A percentile compares a stretch with the other conserved stretches of the same genome.
Conservation (phyloP, 805 yeast genomes). For the Candida bentonensis region DNA sequence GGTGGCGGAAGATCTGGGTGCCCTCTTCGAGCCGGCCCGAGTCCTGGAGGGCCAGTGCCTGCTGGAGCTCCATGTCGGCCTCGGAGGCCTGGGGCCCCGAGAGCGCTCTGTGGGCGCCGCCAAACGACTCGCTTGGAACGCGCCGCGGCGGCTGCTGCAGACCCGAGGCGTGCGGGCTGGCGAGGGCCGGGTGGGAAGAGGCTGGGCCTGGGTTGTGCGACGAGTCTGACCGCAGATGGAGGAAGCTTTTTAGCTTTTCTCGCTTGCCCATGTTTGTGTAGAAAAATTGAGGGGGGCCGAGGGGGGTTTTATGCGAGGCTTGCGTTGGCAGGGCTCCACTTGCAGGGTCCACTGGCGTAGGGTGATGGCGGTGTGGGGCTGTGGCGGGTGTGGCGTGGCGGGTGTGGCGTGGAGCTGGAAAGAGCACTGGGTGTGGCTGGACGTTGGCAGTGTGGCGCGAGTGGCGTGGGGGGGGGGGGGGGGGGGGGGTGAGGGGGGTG, state of each 20-base stretch:
- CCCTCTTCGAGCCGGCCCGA: constrained; percentile 13
- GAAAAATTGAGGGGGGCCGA: neutral
- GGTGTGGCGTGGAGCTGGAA: too few relatives aligned
- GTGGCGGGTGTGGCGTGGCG: too few relatives aligned
- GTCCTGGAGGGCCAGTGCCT: constrained; percentile 18
- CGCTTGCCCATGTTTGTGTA: neutral
- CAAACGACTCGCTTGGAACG: neutral
- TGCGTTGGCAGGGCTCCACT: too few relatives aligned
- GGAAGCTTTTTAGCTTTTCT: neutral
- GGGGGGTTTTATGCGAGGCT: too few relatives aligned
- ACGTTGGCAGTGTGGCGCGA: too few relatives aligned
- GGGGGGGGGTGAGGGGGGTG: too few relatives aligned
- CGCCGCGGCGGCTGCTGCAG: neutral
- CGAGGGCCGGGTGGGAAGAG: neutral
- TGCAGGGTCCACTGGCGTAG: neutral
- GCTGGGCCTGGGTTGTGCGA: neutral
- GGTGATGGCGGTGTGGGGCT: neutral
- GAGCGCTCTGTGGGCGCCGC: neutral
- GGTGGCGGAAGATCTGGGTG: constrained; percentile 8
- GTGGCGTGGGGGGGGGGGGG: too few relatives aligned
- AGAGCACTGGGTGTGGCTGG: too few relatives aligned
- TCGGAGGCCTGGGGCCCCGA: neutral
- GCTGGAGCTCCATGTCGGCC: constrained; percentile 12
- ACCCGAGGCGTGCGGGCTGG: neutral
- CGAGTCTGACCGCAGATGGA: neutral